phyloP scores from a whole-genome alignment of 2,329 filamentous ascomycete species.

The Lomentospora prolificans region DNA sequence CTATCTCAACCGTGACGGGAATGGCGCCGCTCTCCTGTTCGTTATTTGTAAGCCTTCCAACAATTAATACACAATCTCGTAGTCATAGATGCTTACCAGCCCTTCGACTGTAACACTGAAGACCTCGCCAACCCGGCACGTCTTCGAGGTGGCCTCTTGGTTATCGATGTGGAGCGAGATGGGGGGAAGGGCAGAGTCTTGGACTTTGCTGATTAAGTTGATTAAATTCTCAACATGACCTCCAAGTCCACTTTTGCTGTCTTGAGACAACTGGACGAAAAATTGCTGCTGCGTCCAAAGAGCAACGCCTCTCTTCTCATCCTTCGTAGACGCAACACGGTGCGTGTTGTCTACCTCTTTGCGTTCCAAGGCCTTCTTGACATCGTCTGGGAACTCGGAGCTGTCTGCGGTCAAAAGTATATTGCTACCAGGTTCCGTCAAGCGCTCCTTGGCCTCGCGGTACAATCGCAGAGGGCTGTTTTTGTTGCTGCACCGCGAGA shows the following conservation, averaged over 20 bases:
- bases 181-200: background rate
- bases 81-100: background rate
- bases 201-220: background rate
- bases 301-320: background rate
- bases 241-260: background rate
- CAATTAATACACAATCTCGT: too few relatives aligned
- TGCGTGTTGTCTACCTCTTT: background rate
- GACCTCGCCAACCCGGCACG: background rate
- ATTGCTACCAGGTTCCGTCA: too few relatives aligned
- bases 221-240: background rate
- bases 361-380: background rate
- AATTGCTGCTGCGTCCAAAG: background rate
- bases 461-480: too few relatives aligned
- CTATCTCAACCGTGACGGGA: background rate
- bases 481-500: too few relatives aligned
- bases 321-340: background rate
- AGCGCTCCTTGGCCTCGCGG: too few relatives aligned
- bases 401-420: too few relatives aligned
- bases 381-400: background rate
- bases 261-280: background rate
- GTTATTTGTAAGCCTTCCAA: background rate
- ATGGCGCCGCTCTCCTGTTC: background rate
- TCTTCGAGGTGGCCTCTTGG: background rate
- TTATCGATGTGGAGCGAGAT: background rate
- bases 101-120: background rate